Conservation (phyloP, 805 yeast genomes). For the Lachancea dasiensis region DNA sequence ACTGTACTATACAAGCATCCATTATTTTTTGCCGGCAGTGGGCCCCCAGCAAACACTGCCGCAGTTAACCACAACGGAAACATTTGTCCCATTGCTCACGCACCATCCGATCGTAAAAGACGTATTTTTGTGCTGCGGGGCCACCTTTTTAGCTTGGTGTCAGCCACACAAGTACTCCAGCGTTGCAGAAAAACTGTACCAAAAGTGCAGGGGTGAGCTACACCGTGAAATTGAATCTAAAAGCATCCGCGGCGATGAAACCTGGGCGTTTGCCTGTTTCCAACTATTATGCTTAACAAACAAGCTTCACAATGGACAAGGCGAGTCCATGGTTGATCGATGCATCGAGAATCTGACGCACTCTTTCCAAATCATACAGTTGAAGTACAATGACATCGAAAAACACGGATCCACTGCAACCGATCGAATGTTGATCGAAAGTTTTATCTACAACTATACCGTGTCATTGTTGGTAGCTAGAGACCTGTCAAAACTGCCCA, state of each 20-base stretch:
- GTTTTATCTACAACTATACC: constrained; percentile 20
- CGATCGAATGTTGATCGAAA: constrained; percentile 18
- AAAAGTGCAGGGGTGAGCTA: constrained; percentile 12
- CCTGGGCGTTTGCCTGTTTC: constrained; percentile 20
- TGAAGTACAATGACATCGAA: constrained; percentile 10
- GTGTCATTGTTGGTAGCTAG: constrained; percentile 17
- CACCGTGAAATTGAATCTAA: constrained; percentile 10
- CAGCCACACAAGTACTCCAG: constrained; percentile 16
- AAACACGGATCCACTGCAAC: constrained; percentile 14
- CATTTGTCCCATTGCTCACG: constrained; percentile 16
- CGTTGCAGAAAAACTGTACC: constrained; percentile 16
- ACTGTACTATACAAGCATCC: constrained; percentile 16
- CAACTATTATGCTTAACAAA: constrained; percentile 16
- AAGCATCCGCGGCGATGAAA: constrained; percentile 16
- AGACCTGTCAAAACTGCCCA: constrained; percentile 15
- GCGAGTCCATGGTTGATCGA: constrained; percentile 15
- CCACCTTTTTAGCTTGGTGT: constrained; percentile 20
- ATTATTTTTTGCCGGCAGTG: constrained; percentile 18
- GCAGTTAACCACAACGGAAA: constrained; percentile 17
- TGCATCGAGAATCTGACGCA: constrained; percentile 17
- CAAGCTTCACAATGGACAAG: constrained; percentile 16
- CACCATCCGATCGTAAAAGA: constrained; percentile 15
- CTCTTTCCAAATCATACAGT: constrained; percentile 17
- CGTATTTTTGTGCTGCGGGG: constrained; percentile 20
- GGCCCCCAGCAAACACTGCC: constrained; percentile 21